A percentile compares a stretch with the other conserved stretches of the same genome.
These are phyloP conservation scores for Epichloe hybrida DNA, from an alignment of 2,329 filamentous ascomycete genomes.

Conservation along the genomic window DNA sequence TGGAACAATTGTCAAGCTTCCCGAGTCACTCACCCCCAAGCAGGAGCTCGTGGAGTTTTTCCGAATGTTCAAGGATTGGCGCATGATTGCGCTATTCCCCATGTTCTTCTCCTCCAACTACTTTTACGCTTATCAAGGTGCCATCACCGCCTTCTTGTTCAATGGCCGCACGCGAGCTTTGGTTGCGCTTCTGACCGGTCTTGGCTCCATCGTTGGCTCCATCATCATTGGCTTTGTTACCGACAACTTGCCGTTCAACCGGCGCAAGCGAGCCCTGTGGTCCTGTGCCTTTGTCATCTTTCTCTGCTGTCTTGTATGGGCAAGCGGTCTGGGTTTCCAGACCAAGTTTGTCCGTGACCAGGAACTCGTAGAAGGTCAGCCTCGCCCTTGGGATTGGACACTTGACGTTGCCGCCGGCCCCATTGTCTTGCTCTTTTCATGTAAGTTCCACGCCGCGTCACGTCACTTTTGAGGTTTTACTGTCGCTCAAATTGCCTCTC, in stretches of 20 bases:
- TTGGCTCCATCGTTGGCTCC: slow-evolving; percentile 58
- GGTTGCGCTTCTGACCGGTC: slow-evolving; percentile 58
- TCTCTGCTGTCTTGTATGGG: slow-evolving; percentile 54
- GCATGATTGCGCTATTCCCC: slow-evolving; percentile 58
- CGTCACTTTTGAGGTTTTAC: too few species aligned
- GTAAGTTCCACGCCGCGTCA: slow-evolving; percentile 2
- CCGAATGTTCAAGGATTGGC: slow-evolving; percentile 11
- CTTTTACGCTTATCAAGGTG: slow-evolving; percentile 74
- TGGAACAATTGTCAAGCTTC: slow-evolving; percentile 3
- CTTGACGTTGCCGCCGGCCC: slow-evolving; percentile 12
- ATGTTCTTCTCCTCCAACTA: slow-evolving; percentile 76
- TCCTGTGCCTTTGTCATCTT: slow-evolving; percentile 43
- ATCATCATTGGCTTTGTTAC: slow-evolving; percentile 50
- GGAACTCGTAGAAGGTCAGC: slow-evolving; percentile 6
- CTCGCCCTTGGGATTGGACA: slow-evolving; percentile 15
- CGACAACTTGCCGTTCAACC: slow-evolving; percentile 40
- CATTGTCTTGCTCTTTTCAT: slow-evolving; percentile 13
- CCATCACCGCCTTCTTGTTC: slow-evolving; percentile 57
- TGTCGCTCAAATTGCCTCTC: too few species aligned
- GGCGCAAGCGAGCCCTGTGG: slow-evolving; percentile 46
- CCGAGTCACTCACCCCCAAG: slow-evolving; percentile 5
- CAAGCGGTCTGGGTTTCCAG: slow-evolving; percentile 57
- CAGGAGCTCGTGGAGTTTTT: slow-evolving; percentile 7
- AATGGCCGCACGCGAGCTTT: slow-evolving; percentile 62
- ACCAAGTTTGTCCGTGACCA: slow-evolving; percentile 28